A percentile compares a stretch with the other conserved stretches of the same genome.
These are phyloP conservation scores for Trichoderma asperellum DNA, from an alignment of 2,329 filamentous ascomycete species.

Conservation along the genomic window DNA sequence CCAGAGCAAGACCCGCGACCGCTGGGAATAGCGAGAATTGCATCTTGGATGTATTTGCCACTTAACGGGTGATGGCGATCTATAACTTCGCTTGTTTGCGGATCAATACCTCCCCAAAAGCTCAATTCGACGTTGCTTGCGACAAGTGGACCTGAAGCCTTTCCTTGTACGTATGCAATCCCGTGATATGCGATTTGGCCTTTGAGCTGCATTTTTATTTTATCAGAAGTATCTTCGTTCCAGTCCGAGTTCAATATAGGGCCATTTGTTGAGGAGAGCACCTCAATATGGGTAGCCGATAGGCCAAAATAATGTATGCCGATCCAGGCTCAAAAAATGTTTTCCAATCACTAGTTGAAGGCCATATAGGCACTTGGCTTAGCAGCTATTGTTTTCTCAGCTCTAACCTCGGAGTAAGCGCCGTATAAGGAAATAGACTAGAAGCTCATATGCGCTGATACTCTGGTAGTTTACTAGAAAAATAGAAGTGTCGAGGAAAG, in stretches of 20 bases:
- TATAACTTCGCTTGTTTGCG: conserved; percentile 47
- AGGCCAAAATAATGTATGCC: no score
- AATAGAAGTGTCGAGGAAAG: neutral
- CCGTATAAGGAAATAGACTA: neutral
- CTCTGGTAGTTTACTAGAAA: neutral
- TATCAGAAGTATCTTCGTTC: neutral
- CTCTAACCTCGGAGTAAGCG: neutral
- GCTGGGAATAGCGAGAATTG: conserved; percentile 49
- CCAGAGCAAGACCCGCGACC: conserved; percentile 54
- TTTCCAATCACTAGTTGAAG: neutral
- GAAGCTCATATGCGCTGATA: neutral
- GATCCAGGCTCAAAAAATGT: neutral
- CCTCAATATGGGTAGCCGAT: neutral
- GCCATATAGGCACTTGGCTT: neutral
- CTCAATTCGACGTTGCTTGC: conserved; percentile 42
- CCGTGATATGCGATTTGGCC: conserved; percentile 11
- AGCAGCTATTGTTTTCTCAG: neutral
- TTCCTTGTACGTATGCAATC: conserved; percentile 35
- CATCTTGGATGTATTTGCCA: conserved; percentile 39
- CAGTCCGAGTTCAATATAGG: fast-evolving
- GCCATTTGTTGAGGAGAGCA: neutral
- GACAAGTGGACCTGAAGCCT: conserved; percentile 38
- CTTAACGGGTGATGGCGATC: conserved; percentile 49
- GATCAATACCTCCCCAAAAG: conserved; percentile 52
- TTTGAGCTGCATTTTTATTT: neutral